A percentile compares a stretch with the other conserved stretches of the same genome.
Evolutionary conservation across 192 early-diverging fungal species (phyloP).

Genomic region (Coemansia sp.): DNA sequence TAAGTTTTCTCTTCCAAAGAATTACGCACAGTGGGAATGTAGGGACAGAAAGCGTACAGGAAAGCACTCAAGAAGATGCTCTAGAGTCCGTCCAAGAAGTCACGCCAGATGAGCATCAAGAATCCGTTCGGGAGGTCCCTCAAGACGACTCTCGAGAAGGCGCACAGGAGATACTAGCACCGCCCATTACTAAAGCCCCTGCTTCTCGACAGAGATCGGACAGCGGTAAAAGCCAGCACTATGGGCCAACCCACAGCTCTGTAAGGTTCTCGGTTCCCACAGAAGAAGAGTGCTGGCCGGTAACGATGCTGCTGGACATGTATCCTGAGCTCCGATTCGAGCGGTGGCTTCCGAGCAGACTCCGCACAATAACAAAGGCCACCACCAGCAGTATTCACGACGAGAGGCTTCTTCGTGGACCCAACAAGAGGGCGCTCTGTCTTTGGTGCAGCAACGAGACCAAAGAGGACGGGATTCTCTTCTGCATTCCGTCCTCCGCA

Average conservation of each 20-base stretch:
- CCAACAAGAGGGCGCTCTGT: constrained; percentile 31
- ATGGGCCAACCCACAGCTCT: constrained; percentile 17
- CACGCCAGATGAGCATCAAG: too few relatives aligned
- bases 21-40: neutral
- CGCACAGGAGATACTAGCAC: constrained; percentile 1
- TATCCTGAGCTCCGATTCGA: constrained; percentile 47
- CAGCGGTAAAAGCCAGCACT: neutral
- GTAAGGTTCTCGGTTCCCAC: constrained; percentile 31
- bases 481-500: constrained; percentile 20
- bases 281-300: constrained; percentile 43
- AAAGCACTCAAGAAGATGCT: too few relatives aligned
- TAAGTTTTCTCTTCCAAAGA: neutral
- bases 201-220: neutral
- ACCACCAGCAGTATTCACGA: constrained; percentile 22
- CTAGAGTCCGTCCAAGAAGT: too few relatives aligned
- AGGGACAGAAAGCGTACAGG: neutral
- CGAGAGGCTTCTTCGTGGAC: constrained; percentile 41
- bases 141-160: too few relatives aligned
- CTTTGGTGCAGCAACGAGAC: constrained; percentile 48
- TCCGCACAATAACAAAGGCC: constrained; percentile 20
- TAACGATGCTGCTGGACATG: constrained; percentile 29
- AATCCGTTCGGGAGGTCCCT: too few relatives aligned
- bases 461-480: constrained; percentile 9
- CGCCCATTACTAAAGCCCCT: constrained; percentile 1
- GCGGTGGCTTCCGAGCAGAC: constrained; percentile 39